phyloP scores from a whole-genome alignment of 2,329 filamentous ascomycete genomes.

The Diaporthe eres region DNA sequence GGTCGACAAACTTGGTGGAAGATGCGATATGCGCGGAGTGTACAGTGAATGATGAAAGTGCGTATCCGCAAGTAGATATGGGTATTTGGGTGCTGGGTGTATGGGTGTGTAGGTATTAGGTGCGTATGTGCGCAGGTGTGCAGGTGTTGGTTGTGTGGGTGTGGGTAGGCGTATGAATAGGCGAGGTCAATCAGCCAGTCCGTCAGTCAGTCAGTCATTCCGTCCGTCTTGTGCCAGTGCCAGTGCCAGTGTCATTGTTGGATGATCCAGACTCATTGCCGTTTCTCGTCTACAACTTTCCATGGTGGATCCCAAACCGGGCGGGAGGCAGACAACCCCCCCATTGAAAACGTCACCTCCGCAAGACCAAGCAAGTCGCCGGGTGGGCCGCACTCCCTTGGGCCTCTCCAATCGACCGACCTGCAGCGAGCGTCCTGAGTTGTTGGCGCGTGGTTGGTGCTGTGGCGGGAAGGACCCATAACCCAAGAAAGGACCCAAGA shows the following conservation, averaged over 20 bases:
- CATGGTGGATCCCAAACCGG: constrained; percentile 17
- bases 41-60: neutral
- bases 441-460: constrained; percentile 1
- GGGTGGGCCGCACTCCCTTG: constrained; percentile 10
- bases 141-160: too few relatives aligned
- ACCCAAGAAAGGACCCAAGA: neutral
- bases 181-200: too few relatives aligned
- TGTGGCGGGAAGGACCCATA: constrained; percentile 18
- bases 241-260: neutral
- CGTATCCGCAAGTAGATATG: neutral
- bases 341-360: constrained; percentile 34
- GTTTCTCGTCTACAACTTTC: constrained; percentile 13
- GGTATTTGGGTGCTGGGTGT: too few relatives aligned
- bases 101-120: too few relatives aligned
- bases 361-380: constrained; percentile 24
- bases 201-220: neutral
- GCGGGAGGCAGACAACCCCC: neutral
- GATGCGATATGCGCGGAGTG: neutral
- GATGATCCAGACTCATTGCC: constrained; percentile 25
- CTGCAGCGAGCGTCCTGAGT: neutral
- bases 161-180: too few relatives aligned
- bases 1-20: constrained; percentile 6
- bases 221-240: neutral
- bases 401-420: neutral
- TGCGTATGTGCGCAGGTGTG: too few relatives aligned